Base-by-base conservation (phyloP, 2,329 filamentous ascomycete genomes). In the Pseudogymnoascus sp. region DNA sequence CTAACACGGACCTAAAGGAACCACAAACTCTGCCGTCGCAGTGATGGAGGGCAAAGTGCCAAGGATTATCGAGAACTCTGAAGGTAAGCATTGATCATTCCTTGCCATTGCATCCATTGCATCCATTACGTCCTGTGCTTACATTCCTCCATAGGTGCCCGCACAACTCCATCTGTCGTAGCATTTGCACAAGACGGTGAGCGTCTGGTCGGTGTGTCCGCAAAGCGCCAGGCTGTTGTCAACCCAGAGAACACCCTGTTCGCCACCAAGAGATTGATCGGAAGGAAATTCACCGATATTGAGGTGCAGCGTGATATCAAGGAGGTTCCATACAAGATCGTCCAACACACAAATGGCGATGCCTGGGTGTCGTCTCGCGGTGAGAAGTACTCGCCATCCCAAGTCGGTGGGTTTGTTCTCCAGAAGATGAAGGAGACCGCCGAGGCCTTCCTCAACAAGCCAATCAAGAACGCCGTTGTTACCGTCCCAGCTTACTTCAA, bases 371-470 rank as follows among this genome's bases (percentile, higher is more conserved):
- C 92, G 78, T 90, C 92, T 71, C 91, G 92, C 70, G 92, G 88
- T 74, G 87, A 97, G 79, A 96, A 92, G 78, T 97, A 97, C 84
- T 97, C 92, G 68, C 93, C 93, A 63, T 96, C 92, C n/a, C 93
- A 97, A 79, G 91, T 97, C 67, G 93, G 93, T 84, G 93, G 92
- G 74, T 96, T 97, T 78, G 84, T 97, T 69, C 85, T 97, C 72
- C 88, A 92, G 78, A 97, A 97, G 86, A 97, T 97, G 93, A 97
- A 96, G 87, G 93, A 97, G 84, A 97, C 93, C 60, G 93, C 93
- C 68, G 92, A 97, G 82, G 83, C 89, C 66, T 96, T 95, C 81
- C 85, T 96, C 68, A 86, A 89, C 79, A 96, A 92, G 83, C 85
- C 86, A 65, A 80, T 96, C 73, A 94, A 96, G 85, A 96, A 97